phyloP scores from a whole-genome alignment of 495 filamentous ascomycete genomes.

The Chlorociboria aeruginascens region DNA sequence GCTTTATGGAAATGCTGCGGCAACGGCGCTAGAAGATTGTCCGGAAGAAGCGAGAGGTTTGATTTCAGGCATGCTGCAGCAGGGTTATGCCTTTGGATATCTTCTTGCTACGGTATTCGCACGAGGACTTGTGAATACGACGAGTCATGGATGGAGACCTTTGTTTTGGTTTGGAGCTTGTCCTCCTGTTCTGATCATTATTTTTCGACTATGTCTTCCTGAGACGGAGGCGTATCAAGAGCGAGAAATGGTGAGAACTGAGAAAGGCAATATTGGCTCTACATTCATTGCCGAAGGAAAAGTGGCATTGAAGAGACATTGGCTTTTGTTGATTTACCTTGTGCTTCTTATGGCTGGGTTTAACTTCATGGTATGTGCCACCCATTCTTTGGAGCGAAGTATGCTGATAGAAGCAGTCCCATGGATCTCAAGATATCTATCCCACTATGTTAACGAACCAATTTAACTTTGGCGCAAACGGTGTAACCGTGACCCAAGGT shows the following conservation, averaged over 20 bases:
- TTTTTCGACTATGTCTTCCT: constrained; percentile 62
- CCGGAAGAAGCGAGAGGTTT: constrained; percentile 63
- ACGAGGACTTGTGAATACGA: constrained; percentile 58
- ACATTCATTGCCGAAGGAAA: constrained; percentile 68
- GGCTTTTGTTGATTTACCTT: constrained; percentile 67
- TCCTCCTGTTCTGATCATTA: constrained; percentile 69
- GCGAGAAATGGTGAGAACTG: constrained; percentile 46
- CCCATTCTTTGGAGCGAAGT: not conserved
- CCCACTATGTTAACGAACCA: constrained; percentile 74
- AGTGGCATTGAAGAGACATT: constrained; percentile 63
- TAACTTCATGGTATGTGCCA: constrained; percentile 62
- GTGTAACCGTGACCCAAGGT: constrained; percentile 64
- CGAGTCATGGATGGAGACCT: constrained; percentile 64
- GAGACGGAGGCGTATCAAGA: constrained; percentile 61
- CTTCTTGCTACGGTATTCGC: constrained; percentile 70
- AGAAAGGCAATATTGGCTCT: constrained; percentile 32
- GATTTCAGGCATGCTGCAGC: constrained; percentile 71
- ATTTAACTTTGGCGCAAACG: constrained; percentile 56
- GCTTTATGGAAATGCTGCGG: constrained; percentile 77
- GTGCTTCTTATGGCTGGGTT: constrained; percentile 83
- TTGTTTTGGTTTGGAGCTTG: constrained; percentile 80
- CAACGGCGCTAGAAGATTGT: constrained; percentile 78
- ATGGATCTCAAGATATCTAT: constrained; percentile 87
- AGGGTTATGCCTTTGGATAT: constrained; percentile 85
- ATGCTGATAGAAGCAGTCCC: constrained; percentile 38